phyloP scores from a whole-genome alignment of 2,329 filamentous ascomycete genomes.

The Xylariaceae sp. region DNA sequence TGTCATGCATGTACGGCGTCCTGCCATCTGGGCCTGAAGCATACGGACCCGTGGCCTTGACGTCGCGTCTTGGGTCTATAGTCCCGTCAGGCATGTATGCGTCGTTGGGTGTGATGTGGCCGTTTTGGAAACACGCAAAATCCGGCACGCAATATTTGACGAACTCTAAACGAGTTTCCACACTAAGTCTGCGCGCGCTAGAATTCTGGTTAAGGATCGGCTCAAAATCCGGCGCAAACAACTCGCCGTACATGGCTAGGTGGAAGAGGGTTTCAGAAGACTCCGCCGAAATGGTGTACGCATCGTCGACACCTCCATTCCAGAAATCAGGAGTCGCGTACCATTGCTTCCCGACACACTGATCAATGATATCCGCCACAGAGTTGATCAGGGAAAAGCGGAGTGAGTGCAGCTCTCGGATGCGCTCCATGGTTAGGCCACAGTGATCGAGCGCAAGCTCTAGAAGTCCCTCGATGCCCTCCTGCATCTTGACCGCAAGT shows the following conservation, averaged over 20 bases:
- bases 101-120: too few relatives aligned
- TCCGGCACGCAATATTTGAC: constrained; percentile 29
- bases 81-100: too few relatives aligned
- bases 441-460: constrained; percentile 27
- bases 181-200: background rate
- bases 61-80: too few relatives aligned
- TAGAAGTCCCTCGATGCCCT: constrained; percentile 26
- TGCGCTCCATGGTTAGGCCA: constrained; percentile 27
- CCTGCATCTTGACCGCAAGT: constrained; percentile 11
- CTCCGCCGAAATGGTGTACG: constrained; percentile 17
- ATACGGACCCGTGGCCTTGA: too few relatives aligned
- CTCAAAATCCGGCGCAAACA: constrained; percentile 32
- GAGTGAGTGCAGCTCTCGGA: constrained; percentile 25
- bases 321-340: background rate
- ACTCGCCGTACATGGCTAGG: constrained; percentile 30
- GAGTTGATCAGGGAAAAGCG: constrained; percentile 26
- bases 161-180: constrained; percentile 28
- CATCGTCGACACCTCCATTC: constrained; percentile 11
- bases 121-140: background rate
- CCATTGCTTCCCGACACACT: constrained; percentile 16
- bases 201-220: constrained; percentile 5
- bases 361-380: constrained; percentile 21
- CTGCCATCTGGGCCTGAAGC: too few relatives aligned
- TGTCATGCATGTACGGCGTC: constrained; percentile 54
- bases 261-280: constrained; percentile 15